Evolutionary conservation across 257 asterid species (phyloP), one percentile per base, ranked within the genome.

Genomic region (Primulina huaijiensis): DNA sequence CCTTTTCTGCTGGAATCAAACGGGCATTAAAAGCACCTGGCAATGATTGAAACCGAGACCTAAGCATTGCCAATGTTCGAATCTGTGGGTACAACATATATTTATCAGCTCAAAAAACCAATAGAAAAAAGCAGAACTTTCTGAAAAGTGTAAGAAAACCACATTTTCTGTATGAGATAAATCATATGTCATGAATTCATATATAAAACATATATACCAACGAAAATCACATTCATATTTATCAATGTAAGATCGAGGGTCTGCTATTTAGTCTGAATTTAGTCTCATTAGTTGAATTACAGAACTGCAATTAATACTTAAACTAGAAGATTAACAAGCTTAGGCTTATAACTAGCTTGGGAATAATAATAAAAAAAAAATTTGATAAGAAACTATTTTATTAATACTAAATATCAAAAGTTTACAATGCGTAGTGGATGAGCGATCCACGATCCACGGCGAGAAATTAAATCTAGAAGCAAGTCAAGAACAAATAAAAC

Each of bases 1-100:
- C 85, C 67, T 85, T 89, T 73, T 90, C 97, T 58, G 31, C 74
- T 37, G 99, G 99, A 72, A 89, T 82, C 85, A 93, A 81, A 77
- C 96, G 33, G 66, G 69, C 92, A 81, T 86, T 93, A 74, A 93
- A 90, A 78, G 96, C 99, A 68, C 91, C 96, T 29, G 99, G 99
- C 74, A 93, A 66, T 60, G 97, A 82, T 77, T 72, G 83, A 81
- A 93, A 93, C 69, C 99, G 92, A 73, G 97, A 93, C 82, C 99
- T 85, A 73, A 93, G 96, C 97, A 93, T 87, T 78, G 78, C 92
- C 85, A 90, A 68, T 6, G 97, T 90, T 60, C 99, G 92, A 79
- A 93, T 93, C 99, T 93, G 88, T 73, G 53, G 70, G 56, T 71
- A 78, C 17, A 68, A 76, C 62, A 67, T 62, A 75, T 76, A 57